phyloP scores from a whole-genome alignment of 805 yeast species.

The Teunomyces panamensis region DNA sequence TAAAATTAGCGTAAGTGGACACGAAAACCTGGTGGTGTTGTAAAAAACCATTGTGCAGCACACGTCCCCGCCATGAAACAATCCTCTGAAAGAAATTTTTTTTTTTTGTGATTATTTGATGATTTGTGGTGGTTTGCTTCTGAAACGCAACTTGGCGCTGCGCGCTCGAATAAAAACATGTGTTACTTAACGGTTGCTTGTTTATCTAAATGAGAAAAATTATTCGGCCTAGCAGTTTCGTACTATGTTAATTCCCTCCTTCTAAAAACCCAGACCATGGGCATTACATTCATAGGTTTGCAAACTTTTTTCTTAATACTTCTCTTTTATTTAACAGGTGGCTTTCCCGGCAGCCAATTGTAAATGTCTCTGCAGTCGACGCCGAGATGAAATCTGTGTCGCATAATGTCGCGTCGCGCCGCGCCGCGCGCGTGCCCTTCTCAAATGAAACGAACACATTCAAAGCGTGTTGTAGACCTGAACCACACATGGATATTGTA shows the following conservation, averaged over 20 bases:
- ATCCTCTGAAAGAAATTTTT: no score
- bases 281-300: no score
- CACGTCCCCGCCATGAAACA: not conserved
- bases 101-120: not conserved
- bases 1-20: not conserved
- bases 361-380: no score
- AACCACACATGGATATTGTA: conserved; percentile 18
- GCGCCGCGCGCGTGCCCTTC: not conserved
- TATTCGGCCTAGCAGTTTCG: no score
- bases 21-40: not conserved
- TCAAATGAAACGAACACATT: conserved; percentile 1
- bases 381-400: not conserved
- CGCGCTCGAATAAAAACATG: no score
- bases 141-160: not conserved
- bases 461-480: conserved; percentile 4
- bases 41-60: not conserved
- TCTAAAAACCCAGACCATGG: no score
- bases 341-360: no score
- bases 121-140: not conserved
- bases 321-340: no score
- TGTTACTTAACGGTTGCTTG: no score
- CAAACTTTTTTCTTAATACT: no score
- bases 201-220: no score
- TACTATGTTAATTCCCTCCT: no score
- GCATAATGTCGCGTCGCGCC: not conserved